Base-by-base conservation (phyloP, 345 rosid genomes). In the Arabis hirsuta region DNA sequence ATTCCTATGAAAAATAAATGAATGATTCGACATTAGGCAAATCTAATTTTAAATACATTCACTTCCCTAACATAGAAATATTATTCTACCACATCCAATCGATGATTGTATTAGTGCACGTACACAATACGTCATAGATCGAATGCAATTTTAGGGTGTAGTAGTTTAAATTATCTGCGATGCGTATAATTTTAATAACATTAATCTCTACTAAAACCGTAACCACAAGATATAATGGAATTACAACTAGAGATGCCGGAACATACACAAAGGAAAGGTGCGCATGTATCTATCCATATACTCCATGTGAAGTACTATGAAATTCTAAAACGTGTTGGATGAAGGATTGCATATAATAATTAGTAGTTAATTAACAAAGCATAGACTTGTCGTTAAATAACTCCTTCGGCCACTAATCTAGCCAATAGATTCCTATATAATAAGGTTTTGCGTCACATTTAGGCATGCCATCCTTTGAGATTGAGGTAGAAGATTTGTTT, bases 51-150 rank as follows among this genome's bases (percentile, higher is more conserved):
- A 65, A 46, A 54, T 57, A 57, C 72, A 48, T n/a, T 56, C 48
- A 26, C 64, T 22, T 45, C 50, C 64, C 50, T 56, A 65, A 47
- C 57, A 42, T 72, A 72, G 13, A 45, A 34, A 55, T 63, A 72
- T 29, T 20, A 65, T 39, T 47, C 65, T 56, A 19, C 22, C 65
- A 65, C 6, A 38, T 13, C 77, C 77, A 73, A 57, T 57, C 38
- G 19, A 48, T 57, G 6, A 57, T 41, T 65, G 59, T 29, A 41
- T 73, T 56, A 65, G 77, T 73, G 77, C 71, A 73, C 42, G 42
- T 16, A 47, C 71, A 47, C 58, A 55, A 50, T 36, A 55, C 57
- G 48, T 69, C 56, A 69, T 36, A 26, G 16, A 27, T 36, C 57
- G 64, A 63, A 64, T 55, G 13, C 57, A 54, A 13, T 14, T 54